Base-by-base conservation (phyloP, 208 protist genomes). In the Crithidia bombi region DNA sequence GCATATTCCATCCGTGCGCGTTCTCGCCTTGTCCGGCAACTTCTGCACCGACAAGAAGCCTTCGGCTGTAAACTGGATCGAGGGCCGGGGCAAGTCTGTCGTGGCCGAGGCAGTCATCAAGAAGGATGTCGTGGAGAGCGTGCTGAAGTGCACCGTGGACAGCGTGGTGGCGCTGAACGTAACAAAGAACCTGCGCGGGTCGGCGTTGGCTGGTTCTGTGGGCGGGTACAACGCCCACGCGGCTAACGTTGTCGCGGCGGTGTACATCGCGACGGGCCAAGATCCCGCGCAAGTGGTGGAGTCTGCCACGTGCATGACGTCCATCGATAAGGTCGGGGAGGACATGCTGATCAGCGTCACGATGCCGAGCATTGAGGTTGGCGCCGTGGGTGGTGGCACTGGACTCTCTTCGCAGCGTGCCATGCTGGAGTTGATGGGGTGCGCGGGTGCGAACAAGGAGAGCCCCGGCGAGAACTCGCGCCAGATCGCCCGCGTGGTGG, bases 31-130 rank as follows among this genome's bases (percentile, higher is more conserved):
- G 28, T 97, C 89, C 17, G 98, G 98, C 56, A 99, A 99, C 80
- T 96, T 92, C 62, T 99, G 98, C 87, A 98, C 94, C 7, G 98
- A 99, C 83, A 99, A 99, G 86, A 99, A 99, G 81, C 94, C 97
- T 14, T 95, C 97, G 1, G 95, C 97, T 14, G 79, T 99, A 49
- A 99, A 99, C 88, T 99, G 96, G 97, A 94, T 99, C 46, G 85
- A 98, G 35, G 98, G 98, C 23, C 89, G 98, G 63, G 98, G 98
- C 39, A 98, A 98, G 75, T 87, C 80, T 9, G 97, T 99, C 14
- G 84, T 98, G 14, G 85, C 82, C n/a, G 98, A 99, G 76, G 97
- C 97, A 30, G 59, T 90, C 35, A 89, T 99, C 74, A 80, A 83
- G 43, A 82, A 73, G 38, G 83, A 94, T 15, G 77, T 99, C 9